These are phyloP conservation scores for Hemisphaericaspora nanyangensis DNA, from an alignment of 805 yeast genomes.

Conservation along the genomic window DNA sequence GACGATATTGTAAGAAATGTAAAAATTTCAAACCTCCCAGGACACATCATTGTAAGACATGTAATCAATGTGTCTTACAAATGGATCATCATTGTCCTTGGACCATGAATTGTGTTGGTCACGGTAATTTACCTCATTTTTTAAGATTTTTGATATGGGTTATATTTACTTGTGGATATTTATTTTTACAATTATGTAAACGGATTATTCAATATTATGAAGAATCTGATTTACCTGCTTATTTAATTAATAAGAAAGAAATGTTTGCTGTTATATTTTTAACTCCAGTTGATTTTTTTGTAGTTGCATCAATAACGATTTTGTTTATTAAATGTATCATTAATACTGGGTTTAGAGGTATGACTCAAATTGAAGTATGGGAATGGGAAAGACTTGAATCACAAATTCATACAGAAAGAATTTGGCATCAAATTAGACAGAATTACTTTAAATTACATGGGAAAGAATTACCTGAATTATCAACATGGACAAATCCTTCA, in stretches of 20 bases:
- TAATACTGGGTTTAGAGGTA: constrained; percentile 57
- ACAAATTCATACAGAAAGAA: constrained; percentile 52
- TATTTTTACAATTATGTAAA: constrained; percentile 37
- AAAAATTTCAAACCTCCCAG: constrained; percentile 72
- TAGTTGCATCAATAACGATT: constrained; percentile 54
- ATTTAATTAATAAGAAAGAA: constrained; percentile 50
- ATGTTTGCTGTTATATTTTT: constrained; percentile 53
- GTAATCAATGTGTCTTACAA: constrained; percentile 69
- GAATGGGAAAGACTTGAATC: constrained; percentile 78
- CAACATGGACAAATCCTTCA: constrained; percentile 37
- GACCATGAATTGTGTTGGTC: constrained; percentile 90
- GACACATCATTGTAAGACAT: constrained; percentile 80
- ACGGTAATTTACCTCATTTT: constrained; percentile 73
- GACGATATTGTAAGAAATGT: constrained; percentile 72
- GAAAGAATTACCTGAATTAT: constrained; percentile 39
- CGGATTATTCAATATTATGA: constrained; percentile 44
- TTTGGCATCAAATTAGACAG: constrained; percentile 47
- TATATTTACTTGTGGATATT: constrained; percentile 45
- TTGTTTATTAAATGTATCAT: constrained; percentile 59
- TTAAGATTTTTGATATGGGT: constrained; percentile 72
- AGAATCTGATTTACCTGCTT: constrained; percentile 50
- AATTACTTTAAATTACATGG: constrained; percentile 43
- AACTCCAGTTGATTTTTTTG: constrained; percentile 54
- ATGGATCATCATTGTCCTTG: constrained; percentile 97
- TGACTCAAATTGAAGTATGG: constrained; percentile 91